Evolutionary conservation across 768 basidiomycete genomes (phyloP).

Genomic region (Auriscalpium vulgare): DNA sequence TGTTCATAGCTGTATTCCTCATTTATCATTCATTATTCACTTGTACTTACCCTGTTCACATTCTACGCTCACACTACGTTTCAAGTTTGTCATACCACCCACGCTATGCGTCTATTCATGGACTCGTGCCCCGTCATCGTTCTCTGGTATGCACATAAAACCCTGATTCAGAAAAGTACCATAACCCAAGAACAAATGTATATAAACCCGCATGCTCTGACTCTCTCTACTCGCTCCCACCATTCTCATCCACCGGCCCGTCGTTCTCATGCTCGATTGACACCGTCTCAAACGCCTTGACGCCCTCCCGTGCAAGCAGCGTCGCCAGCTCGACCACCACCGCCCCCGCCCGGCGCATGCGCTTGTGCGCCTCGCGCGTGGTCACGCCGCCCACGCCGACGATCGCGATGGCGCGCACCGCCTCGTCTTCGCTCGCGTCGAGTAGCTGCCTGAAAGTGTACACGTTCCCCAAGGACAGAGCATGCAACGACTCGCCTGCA

Average conservation of each 20-base stretch:
- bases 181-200: background rate
- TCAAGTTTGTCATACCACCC: background rate
- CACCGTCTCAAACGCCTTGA: slow-evolving; percentile 28
- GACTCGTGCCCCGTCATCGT: background rate
- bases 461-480: slow-evolving; percentile 75
- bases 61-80: too few relatives aligned
- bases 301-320: slow-evolving; percentile 33
- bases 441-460: slow-evolving; percentile 51
- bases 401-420: slow-evolving; percentile 44
- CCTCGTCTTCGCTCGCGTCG: slow-evolving; percentile 29
- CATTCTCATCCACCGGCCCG: background rate
- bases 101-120: background rate
- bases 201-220: background rate
- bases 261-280: background rate
- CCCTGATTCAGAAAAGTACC: background rate
- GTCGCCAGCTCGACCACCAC: slow-evolving; percentile 60
- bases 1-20: too few relatives aligned
- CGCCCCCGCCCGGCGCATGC: slow-evolving; percentile 76
- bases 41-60: too few relatives aligned
- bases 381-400: slow-evolving; percentile 84
- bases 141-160: slow-evolving; percentile 6
- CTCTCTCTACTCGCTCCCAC: background rate
- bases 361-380: slow-evolving; percentile 43
- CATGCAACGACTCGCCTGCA: slow-evolving; percentile 69
- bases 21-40: too few relatives aligned